phyloP scores from a whole-genome alignment of 129 eudicot genomes.

The Smallanthus sonchifolius region DNA sequence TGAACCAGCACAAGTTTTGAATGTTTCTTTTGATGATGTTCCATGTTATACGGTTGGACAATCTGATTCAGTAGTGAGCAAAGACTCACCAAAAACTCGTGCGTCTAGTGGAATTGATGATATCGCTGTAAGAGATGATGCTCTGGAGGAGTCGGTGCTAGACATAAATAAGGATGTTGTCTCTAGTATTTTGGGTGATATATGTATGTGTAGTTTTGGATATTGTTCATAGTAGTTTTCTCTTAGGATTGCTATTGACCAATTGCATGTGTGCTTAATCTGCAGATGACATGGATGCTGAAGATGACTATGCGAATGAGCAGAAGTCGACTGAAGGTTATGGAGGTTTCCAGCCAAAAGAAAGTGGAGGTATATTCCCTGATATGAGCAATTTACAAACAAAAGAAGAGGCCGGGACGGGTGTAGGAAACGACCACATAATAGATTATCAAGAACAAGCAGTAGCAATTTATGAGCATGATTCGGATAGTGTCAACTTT shows the following conservation, averaged over 20 bases:
- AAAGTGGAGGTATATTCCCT: not conserved
- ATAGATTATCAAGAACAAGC: not conserved
- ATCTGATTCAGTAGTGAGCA: not conserved
- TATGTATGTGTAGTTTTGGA: slow-evolving; percentile 15
- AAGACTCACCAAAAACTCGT: slow-evolving; percentile 14
- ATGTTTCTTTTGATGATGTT: slow-evolving; percentile 17
- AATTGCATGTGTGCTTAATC: not conserved
- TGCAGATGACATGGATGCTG: slow-evolving; percentile 23
- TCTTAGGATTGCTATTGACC: not conserved
- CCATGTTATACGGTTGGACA: slow-evolving; percentile 18
- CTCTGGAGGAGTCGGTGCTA: not conserved
- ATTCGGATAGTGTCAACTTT: not conserved
- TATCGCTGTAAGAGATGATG: not conserved
- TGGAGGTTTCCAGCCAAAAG: no score
- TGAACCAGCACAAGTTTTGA: slow-evolving; percentile 1
- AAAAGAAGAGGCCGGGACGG: slow-evolving; percentile 2
- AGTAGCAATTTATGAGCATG: not conserved
- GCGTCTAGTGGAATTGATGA: not conserved
- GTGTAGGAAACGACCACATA: not conserved
- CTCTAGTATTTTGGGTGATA: slow-evolving; percentile 11
- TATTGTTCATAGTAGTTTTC: not conserved
- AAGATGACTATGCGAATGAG: not conserved
- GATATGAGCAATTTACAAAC: slow-evolving; percentile 3
- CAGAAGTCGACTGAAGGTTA: no score
- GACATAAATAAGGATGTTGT: slow-evolving; percentile 16